Conservation (phyloP, 108 stramenopile genomes). For the Chaetoceros muelleri region DNA sequence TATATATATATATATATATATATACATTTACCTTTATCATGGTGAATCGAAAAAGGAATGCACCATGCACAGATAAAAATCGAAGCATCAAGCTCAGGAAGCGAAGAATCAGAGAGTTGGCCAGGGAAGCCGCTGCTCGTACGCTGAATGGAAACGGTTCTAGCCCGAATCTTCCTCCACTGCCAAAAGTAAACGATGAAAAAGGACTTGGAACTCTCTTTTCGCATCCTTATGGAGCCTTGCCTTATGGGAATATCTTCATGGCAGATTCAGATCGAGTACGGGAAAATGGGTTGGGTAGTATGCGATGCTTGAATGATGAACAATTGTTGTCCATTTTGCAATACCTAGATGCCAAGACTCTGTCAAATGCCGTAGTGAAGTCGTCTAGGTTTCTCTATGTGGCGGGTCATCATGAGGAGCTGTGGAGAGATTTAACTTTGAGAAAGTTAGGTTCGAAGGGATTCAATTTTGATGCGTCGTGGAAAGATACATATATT, state of each 20-base stretch:
- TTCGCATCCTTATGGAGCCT: conserved; percentile 62
- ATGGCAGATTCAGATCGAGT: conserved; percentile 21
- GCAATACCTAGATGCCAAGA: conserved; percentile 41
- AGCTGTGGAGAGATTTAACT: conserved; percentile 76
- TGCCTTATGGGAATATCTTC: conserved; percentile 69
- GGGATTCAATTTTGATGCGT: conserved; percentile 4
- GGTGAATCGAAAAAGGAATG: too few species aligned
- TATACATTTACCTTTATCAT: too few species aligned
- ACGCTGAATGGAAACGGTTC: background rate
- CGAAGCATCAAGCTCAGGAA: background rate
- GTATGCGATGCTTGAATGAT: conserved; percentile 25
- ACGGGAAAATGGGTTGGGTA: conserved; percentile 12
- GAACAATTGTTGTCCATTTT: conserved; percentile 42
- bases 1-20: too few species aligned
- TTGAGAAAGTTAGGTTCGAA: conserved; percentile 33
- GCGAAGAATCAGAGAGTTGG: background rate
- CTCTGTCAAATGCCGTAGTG: conserved; percentile 24
- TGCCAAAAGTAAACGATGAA: background rate
- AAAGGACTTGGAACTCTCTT: background rate
- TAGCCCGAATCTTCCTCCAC: background rate
- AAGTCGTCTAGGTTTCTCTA: conserved; percentile 51
- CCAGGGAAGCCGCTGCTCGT: background rate
- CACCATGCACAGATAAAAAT: too few species aligned
- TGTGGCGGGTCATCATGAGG: conserved; percentile 70
- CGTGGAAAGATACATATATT: conserved; percentile 55